Percentiles rank a stretch among this genome's conserved stretches.
Conservation (phyloP, 495 filamentous ascomycete species). For the Podospora anserina region DNA sequence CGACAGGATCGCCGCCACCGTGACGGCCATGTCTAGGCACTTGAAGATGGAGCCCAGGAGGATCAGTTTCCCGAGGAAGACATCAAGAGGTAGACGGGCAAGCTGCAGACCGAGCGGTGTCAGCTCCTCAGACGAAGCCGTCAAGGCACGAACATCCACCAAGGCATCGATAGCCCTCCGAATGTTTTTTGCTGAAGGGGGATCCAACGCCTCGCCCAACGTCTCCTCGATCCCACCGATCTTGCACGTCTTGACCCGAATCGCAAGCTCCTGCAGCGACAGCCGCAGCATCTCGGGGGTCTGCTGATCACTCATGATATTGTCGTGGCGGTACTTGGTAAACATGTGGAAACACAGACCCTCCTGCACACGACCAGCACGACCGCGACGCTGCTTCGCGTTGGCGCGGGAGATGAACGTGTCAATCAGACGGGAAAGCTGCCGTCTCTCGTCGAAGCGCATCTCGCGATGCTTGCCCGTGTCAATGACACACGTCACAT, state of each 20-base stretch:
- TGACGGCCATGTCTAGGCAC: conserved; percentile 84
- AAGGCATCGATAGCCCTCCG: conserved; percentile 86
- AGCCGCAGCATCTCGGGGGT: conserved; percentile 93
- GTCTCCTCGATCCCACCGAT: conserved; percentile 88
- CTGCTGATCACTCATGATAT: conserved; percentile 79
- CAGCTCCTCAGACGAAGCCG: conserved; percentile 65
- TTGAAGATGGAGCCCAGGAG: conserved; percentile 79
- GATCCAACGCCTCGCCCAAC: conserved; percentile 82
- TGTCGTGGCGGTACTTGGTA: conserved; percentile 80
- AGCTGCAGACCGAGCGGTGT: conserved; percentile 84
- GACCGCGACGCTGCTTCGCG: conserved; percentile 86
- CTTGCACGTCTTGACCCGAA: conserved; percentile 96
- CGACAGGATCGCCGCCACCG: conserved; percentile 86
- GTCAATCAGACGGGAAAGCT: conserved; percentile 84
- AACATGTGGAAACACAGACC: conserved; percentile 95
- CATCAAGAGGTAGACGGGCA: conserved; percentile 84
- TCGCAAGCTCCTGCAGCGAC: conserved; percentile 86
- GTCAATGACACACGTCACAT: conserved; percentile 93
- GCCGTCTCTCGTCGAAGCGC: conserved; percentile 87
- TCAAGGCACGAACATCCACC: conserved; percentile 89
- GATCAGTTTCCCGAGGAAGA: conserved; percentile 90
- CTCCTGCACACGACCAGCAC: conserved; percentile 93
- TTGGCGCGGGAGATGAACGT: conserved; percentile 92
- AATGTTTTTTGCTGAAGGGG: conserved; percentile 86
- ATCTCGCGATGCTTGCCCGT: conserved; percentile 95